Evolutionary conservation across 371 early-diverging fungal genomes (phyloP).

Genomic region (Rhizomucor miehei): DNA sequence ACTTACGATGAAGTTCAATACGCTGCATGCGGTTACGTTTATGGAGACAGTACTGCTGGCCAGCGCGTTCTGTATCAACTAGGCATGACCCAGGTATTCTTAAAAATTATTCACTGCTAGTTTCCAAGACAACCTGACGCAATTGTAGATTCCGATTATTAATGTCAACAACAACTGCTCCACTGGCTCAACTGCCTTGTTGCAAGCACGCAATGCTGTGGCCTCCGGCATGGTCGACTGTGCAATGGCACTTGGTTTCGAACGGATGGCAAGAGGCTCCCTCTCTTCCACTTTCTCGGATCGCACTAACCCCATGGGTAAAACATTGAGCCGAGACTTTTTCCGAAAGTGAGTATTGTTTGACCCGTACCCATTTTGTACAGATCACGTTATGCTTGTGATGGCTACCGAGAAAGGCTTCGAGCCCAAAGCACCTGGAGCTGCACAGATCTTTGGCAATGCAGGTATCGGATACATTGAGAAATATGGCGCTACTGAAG

Average conservation of each 20-base stretch:
- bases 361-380: too few species aligned
- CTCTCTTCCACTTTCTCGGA: conserved; percentile 58
- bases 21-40: conserved; percentile 61
- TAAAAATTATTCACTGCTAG: background rate
- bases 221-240: conserved; percentile 71
- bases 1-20: conserved; percentile 67
- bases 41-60: conserved; percentile 74
- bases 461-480: conserved; percentile 77
- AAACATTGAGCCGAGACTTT: background rate
- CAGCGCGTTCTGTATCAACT: conserved; percentile 74
- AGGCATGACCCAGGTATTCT: conserved; percentile 55
- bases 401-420: conserved; percentile 65
- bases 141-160: conserved; percentile 41
- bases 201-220: conserved; percentile 67
- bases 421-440: conserved; percentile 56
- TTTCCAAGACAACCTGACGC: background rate
- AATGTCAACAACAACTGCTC: conserved; percentile 86
- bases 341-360: too few species aligned
- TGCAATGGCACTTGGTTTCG: conserved; percentile 79
- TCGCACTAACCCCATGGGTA: conserved; percentile 68
- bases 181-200: conserved; percentile 78
- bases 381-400: conserved; percentile 53
- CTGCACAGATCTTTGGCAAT: conserved; percentile 78
- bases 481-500: conserved; percentile 58
- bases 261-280: conserved; percentile 72